Conservation (phyloP, 1,284 basidiomycete genomes). For the Marasmius tenuissimus region DNA sequence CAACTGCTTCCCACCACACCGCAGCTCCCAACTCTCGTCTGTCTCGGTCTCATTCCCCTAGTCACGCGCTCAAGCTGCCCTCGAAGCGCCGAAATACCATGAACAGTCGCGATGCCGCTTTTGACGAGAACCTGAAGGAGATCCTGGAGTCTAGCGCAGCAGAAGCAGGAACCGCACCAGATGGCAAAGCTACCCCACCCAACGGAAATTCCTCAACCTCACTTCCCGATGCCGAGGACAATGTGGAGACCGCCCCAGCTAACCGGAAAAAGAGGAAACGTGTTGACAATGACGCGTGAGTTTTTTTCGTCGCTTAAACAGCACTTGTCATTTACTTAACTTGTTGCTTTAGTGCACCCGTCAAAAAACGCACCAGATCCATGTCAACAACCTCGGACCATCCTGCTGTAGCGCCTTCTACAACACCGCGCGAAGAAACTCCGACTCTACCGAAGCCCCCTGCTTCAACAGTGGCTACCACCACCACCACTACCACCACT, state of each 20-base stretch:
- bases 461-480: slow-evolving; percentile 3
- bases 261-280: slow-evolving; percentile 74
- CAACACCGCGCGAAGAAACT: slow-evolving; percentile 46
- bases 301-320: slow-evolving; percentile 16
- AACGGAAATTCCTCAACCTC: slow-evolving; percentile 31
- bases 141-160: slow-evolving; percentile 71
- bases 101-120: slow-evolving; percentile 95
- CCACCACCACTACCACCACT: slow-evolving; percentile 17
- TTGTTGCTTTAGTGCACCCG: slow-evolving; percentile 13
- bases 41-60: slow-evolving; percentile 77
- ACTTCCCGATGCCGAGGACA: slow-evolving; percentile 42
- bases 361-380: slow-evolving; percentile 56
- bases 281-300: slow-evolving; percentile 67
- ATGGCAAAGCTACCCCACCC: slow-evolving; percentile 29
- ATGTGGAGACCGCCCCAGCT: slow-evolving; percentile 39
- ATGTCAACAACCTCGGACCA: slow-evolving; percentile 66
- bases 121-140: slow-evolving; percentile 83
- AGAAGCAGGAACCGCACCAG: slow-evolving; percentile 56
- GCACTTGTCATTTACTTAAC: slow-evolving; percentile 12
- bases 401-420: slow-evolving; percentile 34
- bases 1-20: slow-evolving; percentile 53
- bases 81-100: slow-evolving; percentile 92
- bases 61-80: slow-evolving; percentile 52
- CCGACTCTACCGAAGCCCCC: slow-evolving; percentile 24
- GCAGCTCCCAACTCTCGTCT: slow-evolving; percentile 46